Evolutionary conservation across 306 rosid species (phyloP), one percentile per base, ranked within the genome.

Genomic region (Vigna trinervia): DNA sequence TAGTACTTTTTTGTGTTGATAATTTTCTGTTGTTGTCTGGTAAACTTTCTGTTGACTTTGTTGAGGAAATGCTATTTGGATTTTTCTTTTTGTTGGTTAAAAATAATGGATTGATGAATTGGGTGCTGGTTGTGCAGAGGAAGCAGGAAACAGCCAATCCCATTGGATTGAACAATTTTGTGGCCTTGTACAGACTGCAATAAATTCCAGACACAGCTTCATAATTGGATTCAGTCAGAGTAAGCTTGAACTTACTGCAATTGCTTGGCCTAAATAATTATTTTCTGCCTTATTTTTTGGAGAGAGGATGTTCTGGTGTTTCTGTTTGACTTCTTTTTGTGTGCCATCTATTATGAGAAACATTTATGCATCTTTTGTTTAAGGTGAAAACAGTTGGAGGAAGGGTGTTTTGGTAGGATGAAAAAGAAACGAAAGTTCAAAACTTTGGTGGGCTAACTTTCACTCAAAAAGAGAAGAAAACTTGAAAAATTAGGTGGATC

Each of bases 201-300:
- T 77, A 85, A 79, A 69, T 88, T 89, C 69, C 93, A 64, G 77
- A 86, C 83, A 4, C 85, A 88, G 69, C 86, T 90, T 88, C 88
- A 80, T 71, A 69, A 76, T 90, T 83, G 92, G 86, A 65, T 34
- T 78, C 64, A 84, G 83, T 75, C 90, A 87, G 60, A 88, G 94
- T 88, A 82, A 78, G 89, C 62, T 56, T 70, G 67, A 32, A 38
- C 66, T 47, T 84, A 47, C 28, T 36, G 15, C 72, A 60, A 36
- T 48, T 70, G 62, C 50, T 71, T 48, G 68, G 73, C 80, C 45
- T 47, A 47, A 38, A 19, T 60, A n/a, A 36, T 61, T 34, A 14
- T 39, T 77, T 83, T 30, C 69, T 52, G n/a, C 67, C 63, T 50
- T 69, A 12, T 19, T 66, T 32, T 11, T 36, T 22, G 34, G 59